phyloP scores from a whole-genome alignment of 148 eudicot species.

The Camellia granthamiana region DNA sequence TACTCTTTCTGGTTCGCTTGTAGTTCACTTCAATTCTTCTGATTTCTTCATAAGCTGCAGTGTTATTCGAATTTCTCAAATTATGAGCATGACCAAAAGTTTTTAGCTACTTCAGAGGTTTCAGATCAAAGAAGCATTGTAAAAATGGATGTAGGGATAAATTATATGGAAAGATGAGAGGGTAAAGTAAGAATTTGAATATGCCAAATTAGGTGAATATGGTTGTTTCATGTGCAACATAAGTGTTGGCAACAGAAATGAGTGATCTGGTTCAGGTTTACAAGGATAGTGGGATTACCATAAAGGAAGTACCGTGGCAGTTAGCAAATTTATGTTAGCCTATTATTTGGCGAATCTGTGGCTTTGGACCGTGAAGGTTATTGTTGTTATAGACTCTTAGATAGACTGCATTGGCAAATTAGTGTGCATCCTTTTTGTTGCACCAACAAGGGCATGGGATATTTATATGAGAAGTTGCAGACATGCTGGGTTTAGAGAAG shows the following conservation, averaged over 20 bases:
- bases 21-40: not conserved
- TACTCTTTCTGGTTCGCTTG: not conserved
- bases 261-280: not conserved
- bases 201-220: not conserved
- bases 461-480: not conserved
- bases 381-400: not conserved
- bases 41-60: not conserved
- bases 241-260: not conserved
- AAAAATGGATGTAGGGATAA: not conserved
- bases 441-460: not conserved
- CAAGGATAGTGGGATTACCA: not conserved
- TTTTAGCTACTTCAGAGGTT: not conserved
- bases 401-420: slow-evolving; percentile 1
- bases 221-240: not conserved
- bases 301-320: not conserved
- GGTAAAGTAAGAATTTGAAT: not conserved
- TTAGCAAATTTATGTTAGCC: not conserved
- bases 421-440: not conserved
- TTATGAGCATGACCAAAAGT: not conserved
- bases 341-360: not conserved
- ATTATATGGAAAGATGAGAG: not conserved
- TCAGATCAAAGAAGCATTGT: not conserved
- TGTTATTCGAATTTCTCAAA: not conserved
- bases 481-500: not conserved
- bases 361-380: not conserved